Percentiles rank a stretch among this genome's conserved stretches.
Conservation (phyloP, 495 filamentous ascomycete genomes). For the Rhypophila decipiens region DNA sequence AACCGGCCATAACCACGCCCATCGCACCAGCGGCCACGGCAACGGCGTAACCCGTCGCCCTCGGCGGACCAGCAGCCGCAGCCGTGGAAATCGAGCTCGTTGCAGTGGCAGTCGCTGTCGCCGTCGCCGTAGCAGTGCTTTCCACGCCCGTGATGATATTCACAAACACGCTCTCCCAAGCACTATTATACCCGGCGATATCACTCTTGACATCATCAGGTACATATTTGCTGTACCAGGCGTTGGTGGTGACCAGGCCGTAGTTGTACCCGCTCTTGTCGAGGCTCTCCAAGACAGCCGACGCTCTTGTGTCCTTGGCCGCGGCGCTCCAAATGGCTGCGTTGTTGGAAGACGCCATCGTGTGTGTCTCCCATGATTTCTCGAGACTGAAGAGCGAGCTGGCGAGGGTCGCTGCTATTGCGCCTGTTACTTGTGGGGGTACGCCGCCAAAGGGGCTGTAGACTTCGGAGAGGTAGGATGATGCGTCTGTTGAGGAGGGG, state of each 20-base stretch:
- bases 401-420: background rate
- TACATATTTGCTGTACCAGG: background rate
- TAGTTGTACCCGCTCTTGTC: background rate
- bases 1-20: background rate
- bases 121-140: background rate
- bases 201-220: constrained; percentile 3
- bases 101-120: background rate
- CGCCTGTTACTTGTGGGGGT: background rate
- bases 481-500: background rate
- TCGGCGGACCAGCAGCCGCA: background rate
- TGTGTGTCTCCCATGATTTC: background rate
- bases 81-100: too few species aligned
- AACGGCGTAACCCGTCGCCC: background rate
- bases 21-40: background rate
- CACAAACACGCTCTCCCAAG: background rate
- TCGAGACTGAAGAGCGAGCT: background rate
- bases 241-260: background rate
- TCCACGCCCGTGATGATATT: background rate
- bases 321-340: background rate
- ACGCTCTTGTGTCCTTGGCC: background rate
- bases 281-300: background rate
- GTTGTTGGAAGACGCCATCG: background rate
- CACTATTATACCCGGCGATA: background rate
- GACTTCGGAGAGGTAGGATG: background rate
- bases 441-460: background rate